These are phyloP conservation scores for Talaromyces liani DNA, from an alignment of 495 filamentous ascomycete species.

Conservation along the genomic window DNA sequence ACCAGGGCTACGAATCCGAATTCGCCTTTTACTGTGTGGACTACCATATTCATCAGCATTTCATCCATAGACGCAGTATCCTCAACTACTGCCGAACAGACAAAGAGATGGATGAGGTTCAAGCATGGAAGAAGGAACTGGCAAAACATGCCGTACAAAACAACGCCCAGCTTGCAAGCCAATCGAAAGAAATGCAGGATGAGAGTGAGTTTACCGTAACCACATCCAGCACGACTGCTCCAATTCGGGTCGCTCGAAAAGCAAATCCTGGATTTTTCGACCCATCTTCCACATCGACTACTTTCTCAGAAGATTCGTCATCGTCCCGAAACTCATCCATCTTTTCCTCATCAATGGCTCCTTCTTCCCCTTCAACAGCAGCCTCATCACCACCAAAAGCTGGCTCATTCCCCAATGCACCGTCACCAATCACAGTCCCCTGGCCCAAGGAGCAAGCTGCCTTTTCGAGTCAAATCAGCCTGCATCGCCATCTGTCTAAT, in stretches of 20 bases:
- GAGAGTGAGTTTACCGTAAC: background rate
- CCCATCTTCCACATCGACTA: background rate
- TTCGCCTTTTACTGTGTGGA: constrained; percentile 28
- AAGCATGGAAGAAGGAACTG: constrained; percentile 20
- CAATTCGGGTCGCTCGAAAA: background rate
- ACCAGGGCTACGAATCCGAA: constrained; percentile 1
- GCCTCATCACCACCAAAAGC: constrained; percentile 2
- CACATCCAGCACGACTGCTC: background rate
- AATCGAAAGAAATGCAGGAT: background rate
- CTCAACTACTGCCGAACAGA: constrained; percentile 23
- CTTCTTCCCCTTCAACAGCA: constrained; percentile 6
- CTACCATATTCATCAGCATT: constrained; percentile 30
- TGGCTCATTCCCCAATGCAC: background rate
- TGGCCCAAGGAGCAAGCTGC: constrained; percentile 6
- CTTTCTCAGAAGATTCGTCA: background rate
- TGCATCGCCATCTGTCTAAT: constrained; percentile 3
- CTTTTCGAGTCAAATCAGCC: constrained; percentile 1
- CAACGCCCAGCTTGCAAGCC: background rate
- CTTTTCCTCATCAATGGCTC: background rate
- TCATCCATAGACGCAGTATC: constrained; percentile 15
- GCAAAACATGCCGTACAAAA: background rate
- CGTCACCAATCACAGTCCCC: background rate
- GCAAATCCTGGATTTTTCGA: background rate
- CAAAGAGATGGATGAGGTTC: constrained; percentile 20
- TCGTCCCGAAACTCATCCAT: constrained; percentile 1